phyloP scores from a whole-genome alignment of 768 basidiomycete genomes.

The Tephrocybe sp. region DNA sequence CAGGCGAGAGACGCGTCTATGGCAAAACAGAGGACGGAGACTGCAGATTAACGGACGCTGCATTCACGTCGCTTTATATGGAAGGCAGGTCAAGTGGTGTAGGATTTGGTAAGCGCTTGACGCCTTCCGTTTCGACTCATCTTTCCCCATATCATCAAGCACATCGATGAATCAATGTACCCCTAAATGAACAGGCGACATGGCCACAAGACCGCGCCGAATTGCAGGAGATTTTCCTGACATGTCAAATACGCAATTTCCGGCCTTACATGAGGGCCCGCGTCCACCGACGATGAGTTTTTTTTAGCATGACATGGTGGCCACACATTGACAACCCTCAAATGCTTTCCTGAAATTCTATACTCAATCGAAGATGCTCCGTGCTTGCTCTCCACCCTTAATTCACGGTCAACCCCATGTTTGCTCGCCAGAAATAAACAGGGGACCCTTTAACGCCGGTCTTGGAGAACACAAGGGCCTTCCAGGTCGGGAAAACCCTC shows the following conservation, averaged over 20 bases:
- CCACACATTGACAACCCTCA: too few species aligned
- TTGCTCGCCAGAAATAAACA: too few species aligned
- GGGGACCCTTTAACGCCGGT: too few species aligned
- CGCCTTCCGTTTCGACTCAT: neutral
- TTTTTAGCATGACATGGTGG: too few species aligned
- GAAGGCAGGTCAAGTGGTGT: constrained; percentile 3
- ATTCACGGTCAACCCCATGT: too few species aligned
- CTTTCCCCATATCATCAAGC: constrained; percentile 1
- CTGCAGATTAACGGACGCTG: constrained; percentile 17
- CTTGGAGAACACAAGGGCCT: too few species aligned
- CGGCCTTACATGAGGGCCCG: constrained; percentile 1
- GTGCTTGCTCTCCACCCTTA: too few species aligned
- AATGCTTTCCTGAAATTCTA: too few species aligned
- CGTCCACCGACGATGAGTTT: too few species aligned
- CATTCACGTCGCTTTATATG: constrained; percentile 22
- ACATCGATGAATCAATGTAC: constrained; percentile 13
- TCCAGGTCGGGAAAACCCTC: too few species aligned
- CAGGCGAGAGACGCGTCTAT: constrained; percentile 22
- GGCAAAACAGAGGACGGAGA: constrained; percentile 8
- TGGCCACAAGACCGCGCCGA: constrained; percentile 9
- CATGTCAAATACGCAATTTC: constrained; percentile 4
- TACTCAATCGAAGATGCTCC: too few species aligned
- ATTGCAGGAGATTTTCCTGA: constrained; percentile 5
- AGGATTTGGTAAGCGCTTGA: neutral
- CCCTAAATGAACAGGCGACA: constrained; percentile 11